Conservation (phyloP, 805 yeast species). For the Wickerhamiella parazyma region DNA sequence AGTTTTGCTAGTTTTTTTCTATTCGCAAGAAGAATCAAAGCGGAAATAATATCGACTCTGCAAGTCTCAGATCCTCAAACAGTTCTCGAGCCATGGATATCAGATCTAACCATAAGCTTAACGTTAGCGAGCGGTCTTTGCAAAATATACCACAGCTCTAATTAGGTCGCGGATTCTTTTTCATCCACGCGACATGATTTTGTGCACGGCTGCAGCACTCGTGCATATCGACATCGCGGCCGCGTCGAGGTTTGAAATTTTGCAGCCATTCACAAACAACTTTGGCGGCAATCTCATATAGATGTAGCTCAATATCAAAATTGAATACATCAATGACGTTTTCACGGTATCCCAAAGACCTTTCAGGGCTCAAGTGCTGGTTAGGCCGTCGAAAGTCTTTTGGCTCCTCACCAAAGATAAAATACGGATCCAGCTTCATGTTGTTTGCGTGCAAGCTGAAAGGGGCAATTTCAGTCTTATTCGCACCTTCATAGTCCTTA, state of each 20-base stretch:
- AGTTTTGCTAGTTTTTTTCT: too few relatives aligned
- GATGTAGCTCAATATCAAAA: neutral
- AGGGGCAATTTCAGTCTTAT: neutral
- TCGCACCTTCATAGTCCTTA: neutral
- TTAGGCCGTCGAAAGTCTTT: neutral
- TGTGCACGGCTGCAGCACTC: neutral
- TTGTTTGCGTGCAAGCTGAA: neutral
- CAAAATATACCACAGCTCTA: too few relatives aligned
- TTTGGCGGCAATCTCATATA: neutral
- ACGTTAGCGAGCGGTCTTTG: too few relatives aligned
- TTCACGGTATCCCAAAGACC: neutral
- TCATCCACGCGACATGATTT: neutral
- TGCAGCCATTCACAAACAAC: conserved; percentile 5
- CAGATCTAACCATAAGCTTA: too few relatives aligned
- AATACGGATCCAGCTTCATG: conserved; percentile 4
- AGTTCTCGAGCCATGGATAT: too few relatives aligned
- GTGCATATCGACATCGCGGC: neutral
- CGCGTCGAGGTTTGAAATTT: neutral
- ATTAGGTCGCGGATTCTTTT: neutral
- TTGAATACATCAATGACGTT: neutral
- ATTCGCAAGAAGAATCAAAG: too few relatives aligned
- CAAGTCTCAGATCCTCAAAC: too few relatives aligned
- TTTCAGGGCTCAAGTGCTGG: neutral
- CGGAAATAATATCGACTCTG: too few relatives aligned
- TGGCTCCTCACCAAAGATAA: neutral